Evolutionary conservation across 2,329 filamentous ascomycete genomes (phyloP).

Genomic region (Aspergillus ochraceus): DNA sequence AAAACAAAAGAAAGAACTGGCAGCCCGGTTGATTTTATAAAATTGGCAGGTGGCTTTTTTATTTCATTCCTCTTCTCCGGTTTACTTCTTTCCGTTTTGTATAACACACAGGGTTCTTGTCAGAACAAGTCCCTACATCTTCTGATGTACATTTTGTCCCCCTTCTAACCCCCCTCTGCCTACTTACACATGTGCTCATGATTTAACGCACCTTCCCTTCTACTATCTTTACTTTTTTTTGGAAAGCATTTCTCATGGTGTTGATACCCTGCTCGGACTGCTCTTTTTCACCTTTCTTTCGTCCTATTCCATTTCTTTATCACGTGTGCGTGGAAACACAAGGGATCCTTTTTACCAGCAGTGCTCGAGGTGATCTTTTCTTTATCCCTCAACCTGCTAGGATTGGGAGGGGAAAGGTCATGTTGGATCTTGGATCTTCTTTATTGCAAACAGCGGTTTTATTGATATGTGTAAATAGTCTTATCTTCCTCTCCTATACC

Average conservation of each 20-base stretch:
- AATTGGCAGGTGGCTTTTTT: slow-evolving; percentile 3
- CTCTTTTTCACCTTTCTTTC: slow-evolving; percentile 21
- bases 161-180: slow-evolving; percentile 8
- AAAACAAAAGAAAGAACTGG: neutral
- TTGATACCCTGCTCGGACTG: slow-evolving; percentile 43
- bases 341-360: slow-evolving; percentile 7
- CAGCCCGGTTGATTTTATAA: neutral
- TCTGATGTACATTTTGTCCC: slow-evolving; percentile 30
- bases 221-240: slow-evolving; percentile 16
- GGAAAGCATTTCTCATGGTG: slow-evolving; percentile 43
- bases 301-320: slow-evolving; percentile 4
- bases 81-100: slow-evolving; percentile 23
- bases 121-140: slow-evolving; percentile 15
- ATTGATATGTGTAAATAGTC: slow-evolving; percentile 24
- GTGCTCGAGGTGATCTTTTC: slow-evolving; percentile 2
- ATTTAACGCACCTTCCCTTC: slow-evolving; percentile 30
- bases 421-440: neutral
- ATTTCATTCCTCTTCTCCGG: slow-evolving; percentile 13
- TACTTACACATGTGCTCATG: slow-evolving; percentile 32
- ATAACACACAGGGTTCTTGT: slow-evolving; percentile 18
- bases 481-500: slow-evolving; percentile 19
- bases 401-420: slow-evolving; percentile 1
- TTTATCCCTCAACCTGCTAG: slow-evolving; percentile 4
- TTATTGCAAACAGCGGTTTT: slow-evolving; percentile 4
- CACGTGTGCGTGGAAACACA: slow-evolving; percentile 9